Evolutionary conservation across 208 protist genomes (phyloP), one percentile per base, ranked within the genome.

Genomic region (Leishmania major): DNA sequence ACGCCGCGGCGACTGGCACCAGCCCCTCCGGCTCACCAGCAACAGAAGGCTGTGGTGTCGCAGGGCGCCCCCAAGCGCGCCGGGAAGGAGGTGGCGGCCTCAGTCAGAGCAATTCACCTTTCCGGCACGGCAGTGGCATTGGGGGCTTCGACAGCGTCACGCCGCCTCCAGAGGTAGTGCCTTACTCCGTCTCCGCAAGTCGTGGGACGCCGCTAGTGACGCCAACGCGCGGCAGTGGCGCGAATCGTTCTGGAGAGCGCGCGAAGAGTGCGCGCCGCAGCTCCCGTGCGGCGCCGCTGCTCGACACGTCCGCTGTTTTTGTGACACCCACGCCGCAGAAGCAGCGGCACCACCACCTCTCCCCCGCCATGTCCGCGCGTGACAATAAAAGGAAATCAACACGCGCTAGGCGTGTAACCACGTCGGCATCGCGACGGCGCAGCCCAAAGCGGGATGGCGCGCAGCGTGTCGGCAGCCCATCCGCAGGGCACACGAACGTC

Each of bases 141-240:
- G 45, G 70, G 43, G 31, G 2, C 22, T 55, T 55, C 43, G 40
- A 35, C 28, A 74, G 70, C 70, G 51, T 45, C 45, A 74, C 70
- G 13, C 70, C n/a, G 35, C n/a, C 43, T 15, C 47, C n/a, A 22
- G 57, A 49, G 37, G 64, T 66, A 13, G 13, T n/a, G 10, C 37
- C 0, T 17, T 80, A 84, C 76, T 64, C 69, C 53, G 70, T 62
- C 28, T 80, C 70, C 22, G 69, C 53, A 6, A 76, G 76, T 51
- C 31, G 70, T 28, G 31, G 51, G 17, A 70, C 31, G 1, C 75
- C 75, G 0, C 45, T 22, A 6, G 69, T 75, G 77, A 78, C 71
- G 15, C 70, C 77, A 7, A 71, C 47, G n/a, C 70, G 59, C 22
- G 49, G 35, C 28, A 37, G 60, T 19, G 51, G 70, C 47, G 1